Evolutionary conservation across 495 filamentous ascomycete genomes (phyloP).

Genomic region (Extremus antarcticus): DNA sequence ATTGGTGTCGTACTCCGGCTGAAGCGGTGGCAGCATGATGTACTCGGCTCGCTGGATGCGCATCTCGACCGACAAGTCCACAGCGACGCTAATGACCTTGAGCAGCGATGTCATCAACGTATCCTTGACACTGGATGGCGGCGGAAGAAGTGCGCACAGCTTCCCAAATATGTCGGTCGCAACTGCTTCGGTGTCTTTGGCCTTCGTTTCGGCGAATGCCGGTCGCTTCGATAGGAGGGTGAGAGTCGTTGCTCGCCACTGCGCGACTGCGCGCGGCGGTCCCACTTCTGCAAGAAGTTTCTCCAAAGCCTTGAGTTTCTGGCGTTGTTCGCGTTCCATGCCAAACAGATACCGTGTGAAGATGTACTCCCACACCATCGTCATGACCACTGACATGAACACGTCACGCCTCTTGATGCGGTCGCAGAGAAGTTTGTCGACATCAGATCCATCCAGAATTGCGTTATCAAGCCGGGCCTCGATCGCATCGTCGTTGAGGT

Average conservation of each 20-base stretch:
- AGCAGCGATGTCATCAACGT: conserved; percentile 71
- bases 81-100: conserved; percentile 71
- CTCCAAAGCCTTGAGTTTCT: conserved; percentile 90
- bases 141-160: conserved; percentile 67
- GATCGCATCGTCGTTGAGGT: conserved; percentile 77
- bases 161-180: conserved; percentile 73
- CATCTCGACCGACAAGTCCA: conserved; percentile 88
- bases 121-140: conserved; percentile 58
- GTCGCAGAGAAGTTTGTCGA: conserved; percentile 73
- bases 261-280: conserved; percentile 67
- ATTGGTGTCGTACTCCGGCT: conserved; percentile 86
- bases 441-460: conserved; percentile 84
- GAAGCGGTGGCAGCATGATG: conserved; percentile 92
- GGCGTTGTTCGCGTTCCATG: conserved; percentile 92
- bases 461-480: conserved; percentile 88
- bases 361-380: conserved; percentile 94
- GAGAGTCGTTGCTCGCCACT: conserved; percentile 91
- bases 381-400: conserved; percentile 96
- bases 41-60: conserved; percentile 90
- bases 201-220: conserved; percentile 61
- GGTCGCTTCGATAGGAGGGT: conserved; percentile 71
- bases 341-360: conserved; percentile 97
- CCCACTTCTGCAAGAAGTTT: conserved; percentile 79
- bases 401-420: conserved; percentile 78
- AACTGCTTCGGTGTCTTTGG: conserved; percentile 79